Conservation (phyloP, 2,329 filamentous ascomycete genomes). For the Podosphaera fusca region DNA sequence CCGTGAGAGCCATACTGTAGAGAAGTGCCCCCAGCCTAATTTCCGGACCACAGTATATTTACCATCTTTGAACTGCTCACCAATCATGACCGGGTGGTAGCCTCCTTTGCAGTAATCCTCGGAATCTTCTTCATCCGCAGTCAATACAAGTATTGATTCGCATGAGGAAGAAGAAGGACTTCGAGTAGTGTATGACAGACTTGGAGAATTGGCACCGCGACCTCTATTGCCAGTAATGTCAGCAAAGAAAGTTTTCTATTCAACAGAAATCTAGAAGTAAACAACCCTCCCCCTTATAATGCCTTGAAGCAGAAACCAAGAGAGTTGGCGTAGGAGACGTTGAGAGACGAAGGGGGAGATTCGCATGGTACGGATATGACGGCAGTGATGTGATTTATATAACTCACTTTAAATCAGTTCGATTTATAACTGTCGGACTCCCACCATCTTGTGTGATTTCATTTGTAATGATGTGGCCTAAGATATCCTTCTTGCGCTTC, state of each 20-base stretch:
- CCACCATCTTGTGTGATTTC: slow-evolving; percentile 20
- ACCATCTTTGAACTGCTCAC: slow-evolving; percentile 92
- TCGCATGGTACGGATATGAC: background rate
- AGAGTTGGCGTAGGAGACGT: background rate
- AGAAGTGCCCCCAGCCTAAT: slow-evolving; percentile 95
- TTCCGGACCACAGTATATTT: slow-evolving; percentile 93
- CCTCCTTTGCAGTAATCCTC: slow-evolving; percentile 99
- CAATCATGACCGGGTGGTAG: slow-evolving; percentile 84
- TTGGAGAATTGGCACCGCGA: slow-evolving; percentile 11
- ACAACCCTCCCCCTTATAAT: background rate
- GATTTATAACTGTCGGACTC: slow-evolving; percentile 8
- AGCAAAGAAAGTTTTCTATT: slow-evolving; percentile 12
- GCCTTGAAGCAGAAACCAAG: background rate
- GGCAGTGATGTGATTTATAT: background rate
- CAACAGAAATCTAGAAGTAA: slow-evolving; percentile 12
- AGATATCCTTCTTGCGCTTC: slow-evolving; percentile 31
- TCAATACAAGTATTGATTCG: slow-evolving; percentile 73
- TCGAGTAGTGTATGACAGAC: slow-evolving; percentile 24
- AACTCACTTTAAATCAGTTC: background rate
- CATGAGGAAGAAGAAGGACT: slow-evolving; percentile 42
- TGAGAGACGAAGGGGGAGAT: background rate
- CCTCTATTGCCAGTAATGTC: slow-evolving; percentile 13
- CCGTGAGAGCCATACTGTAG: slow-evolving; percentile 70
- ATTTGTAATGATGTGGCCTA: slow-evolving; percentile 38
- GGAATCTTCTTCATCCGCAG: slow-evolving; percentile 93